Evolutionary conservation across 75 land plant species (phyloP).

Genomic region (Cunninghamia lanceolata): DNA sequence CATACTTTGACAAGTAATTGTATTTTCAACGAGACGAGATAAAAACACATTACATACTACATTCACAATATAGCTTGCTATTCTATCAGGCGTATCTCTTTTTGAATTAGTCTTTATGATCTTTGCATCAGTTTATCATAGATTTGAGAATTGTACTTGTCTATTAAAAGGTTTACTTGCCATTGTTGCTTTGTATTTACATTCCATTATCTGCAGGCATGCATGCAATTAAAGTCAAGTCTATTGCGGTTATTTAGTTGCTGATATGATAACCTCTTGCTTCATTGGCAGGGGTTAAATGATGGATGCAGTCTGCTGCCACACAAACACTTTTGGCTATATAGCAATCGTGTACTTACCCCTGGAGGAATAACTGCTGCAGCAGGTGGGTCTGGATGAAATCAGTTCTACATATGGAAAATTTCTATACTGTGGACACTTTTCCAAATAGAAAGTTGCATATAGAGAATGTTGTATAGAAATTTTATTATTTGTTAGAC

Average conservation of each 20-base stretch:
- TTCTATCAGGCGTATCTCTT: neutral
- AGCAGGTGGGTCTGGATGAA: slow-evolving; percentile 48
- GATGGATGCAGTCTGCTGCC: slow-evolving; percentile 69
- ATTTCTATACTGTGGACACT: neutral
- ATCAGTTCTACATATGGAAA: neutral
- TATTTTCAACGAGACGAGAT: neutral
- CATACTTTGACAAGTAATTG: neutral
- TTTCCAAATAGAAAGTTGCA: neutral
- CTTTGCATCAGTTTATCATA: neutral
- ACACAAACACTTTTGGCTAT: slow-evolving; percentile 60
- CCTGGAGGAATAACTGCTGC: slow-evolving; percentile 66
- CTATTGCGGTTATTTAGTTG: neutral
- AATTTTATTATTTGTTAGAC: neutral
- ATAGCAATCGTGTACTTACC: slow-evolving; percentile 87
- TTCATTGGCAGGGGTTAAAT: slow-evolving; percentile 22
- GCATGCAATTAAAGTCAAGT: neutral
- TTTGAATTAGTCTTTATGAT: neutral
- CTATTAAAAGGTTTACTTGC: neutral
- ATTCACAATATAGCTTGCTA: neutral
- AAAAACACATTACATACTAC: neutral
- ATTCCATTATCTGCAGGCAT: neutral
- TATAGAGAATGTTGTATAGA: neutral
- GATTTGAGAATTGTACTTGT: neutral
- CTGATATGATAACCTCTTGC: neutral
- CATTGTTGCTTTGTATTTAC: neutral